Conservation (phyloP, 1,139 yeast species). For the Hyphopichia pseudoburtonii region DNA sequence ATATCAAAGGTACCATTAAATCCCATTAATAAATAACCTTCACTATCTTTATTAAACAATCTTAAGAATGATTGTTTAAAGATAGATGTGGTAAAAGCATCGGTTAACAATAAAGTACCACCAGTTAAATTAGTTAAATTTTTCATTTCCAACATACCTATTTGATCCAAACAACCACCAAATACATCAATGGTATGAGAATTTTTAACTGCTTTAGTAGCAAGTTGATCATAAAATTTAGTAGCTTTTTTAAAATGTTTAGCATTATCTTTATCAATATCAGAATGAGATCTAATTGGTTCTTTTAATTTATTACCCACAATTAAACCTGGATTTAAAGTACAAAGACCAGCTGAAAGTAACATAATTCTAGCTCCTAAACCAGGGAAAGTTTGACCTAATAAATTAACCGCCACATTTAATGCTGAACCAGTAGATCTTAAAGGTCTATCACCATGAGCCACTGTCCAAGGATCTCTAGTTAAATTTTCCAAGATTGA, state of each 20-base stretch:
- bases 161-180: constrained; percentile 98
- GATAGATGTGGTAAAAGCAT: constrained; percentile 94
- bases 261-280: constrained; percentile 75
- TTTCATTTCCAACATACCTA: constrained; percentile 97
- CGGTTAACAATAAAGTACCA: constrained; percentile 87
- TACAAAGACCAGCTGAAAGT: constrained; percentile 94
- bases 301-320: constrained; percentile 91
- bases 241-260: constrained; percentile 90
- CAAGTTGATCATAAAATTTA: constrained; percentile 78
- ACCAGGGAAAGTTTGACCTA: constrained; percentile 85
- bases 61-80: constrained; percentile 92
- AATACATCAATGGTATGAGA: constrained; percentile 90
- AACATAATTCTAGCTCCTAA: constrained; percentile 89
- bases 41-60: constrained; percentile 81
- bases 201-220: constrained; percentile 66
- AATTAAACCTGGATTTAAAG: constrained; percentile 92
- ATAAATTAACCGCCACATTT: constrained; percentile 76
- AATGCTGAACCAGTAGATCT: constrained; percentile 95
- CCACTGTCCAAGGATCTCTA: constrained; percentile 91
- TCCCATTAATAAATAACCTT: constrained; percentile 83
- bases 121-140: constrained; percentile 86
- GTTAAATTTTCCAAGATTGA: constrained; percentile 76
- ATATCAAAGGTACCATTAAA: constrained; percentile 85
- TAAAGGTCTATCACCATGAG: constrained; percentile 82
- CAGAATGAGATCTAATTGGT: constrained; percentile 96